Evolutionary conservation across 768 basidiomycete genomes (phyloP), one percentile per base, ranked within the genome.

Genomic region (Boletellus ananas): DNA sequence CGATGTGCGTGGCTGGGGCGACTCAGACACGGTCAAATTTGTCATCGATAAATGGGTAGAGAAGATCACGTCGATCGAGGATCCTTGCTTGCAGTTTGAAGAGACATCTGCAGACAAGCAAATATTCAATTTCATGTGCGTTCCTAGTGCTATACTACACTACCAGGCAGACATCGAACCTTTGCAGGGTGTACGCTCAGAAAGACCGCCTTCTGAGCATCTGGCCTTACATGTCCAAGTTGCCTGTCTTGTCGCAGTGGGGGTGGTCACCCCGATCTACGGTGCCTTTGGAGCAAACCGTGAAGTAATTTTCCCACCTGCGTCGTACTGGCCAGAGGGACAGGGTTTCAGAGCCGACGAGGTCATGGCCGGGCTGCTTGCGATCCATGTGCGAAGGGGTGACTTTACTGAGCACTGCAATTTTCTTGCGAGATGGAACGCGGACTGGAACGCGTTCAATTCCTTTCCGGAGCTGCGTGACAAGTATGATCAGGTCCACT

Each of bases 331-430:
- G 56, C 27, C 43, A 17, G 27, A 47, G 4, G 49, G 47, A 14
- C 27, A 36, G 40, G 13, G 41, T 44, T 36, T 47, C 17, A 50
- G 52, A 25, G 9, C 16, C 3, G n/a, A 47, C 35, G 50, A 60
- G 13, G 49, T 50, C 14, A 21, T 64, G 20, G 47, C 64, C 8
- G 73, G 77, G 18, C 61, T 78, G 0, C 65, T 80, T 16, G 76
- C 67, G 14, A 58, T 80, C 11, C 79, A 80, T 55, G 64, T 80
- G 37, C 76, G 79, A 6, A 69, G 78, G 25, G 79, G 79, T 6
- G 79, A 79, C 62, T 80, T 69, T 51, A 29, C 62, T 20, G 47
- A 52, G 0, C 78, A 80, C 62, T 81, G 79, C 60, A 44, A 49
- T 10, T 52, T 58, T 44, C 68, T 80, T 34, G 69, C 69, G 3